phyloP scores from a whole-genome alignment of 1,284 basidiomycete species.

The Boletus mariae region DNA sequence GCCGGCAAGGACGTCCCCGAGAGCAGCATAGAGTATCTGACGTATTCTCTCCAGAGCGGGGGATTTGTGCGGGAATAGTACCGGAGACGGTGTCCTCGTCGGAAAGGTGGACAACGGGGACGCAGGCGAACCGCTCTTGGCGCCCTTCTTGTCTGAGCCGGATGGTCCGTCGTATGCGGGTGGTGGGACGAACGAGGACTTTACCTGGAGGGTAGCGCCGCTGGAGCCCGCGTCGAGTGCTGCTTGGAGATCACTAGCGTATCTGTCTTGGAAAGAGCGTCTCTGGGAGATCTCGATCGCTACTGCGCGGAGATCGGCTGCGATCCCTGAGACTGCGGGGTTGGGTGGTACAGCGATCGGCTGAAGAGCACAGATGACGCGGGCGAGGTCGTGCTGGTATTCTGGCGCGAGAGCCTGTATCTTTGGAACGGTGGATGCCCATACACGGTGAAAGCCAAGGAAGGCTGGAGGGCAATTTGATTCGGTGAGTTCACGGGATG shows the following conservation, averaged over 20 bases:
- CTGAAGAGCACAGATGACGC: conserved; percentile 65
- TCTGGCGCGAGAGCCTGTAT: conserved; percentile 64
- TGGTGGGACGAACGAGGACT: conserved; percentile 68
- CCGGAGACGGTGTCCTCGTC: conserved; percentile 40
- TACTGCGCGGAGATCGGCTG: conserved; percentile 71
- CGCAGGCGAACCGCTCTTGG: conserved; percentile 22
- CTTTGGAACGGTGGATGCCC: conserved; percentile 60
- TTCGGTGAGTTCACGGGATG: conserved; percentile 46
- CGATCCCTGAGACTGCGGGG: conserved; percentile 51
- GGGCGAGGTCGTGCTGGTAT: conserved; percentile 74
- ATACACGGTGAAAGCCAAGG: conserved; percentile 63
- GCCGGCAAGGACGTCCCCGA: conserved; percentile 62
- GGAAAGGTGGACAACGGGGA: conserved; percentile 30
- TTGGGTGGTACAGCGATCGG: conserved; percentile 39
- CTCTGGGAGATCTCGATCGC: conserved; percentile 79
- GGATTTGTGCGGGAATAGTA: conserved; percentile 49
- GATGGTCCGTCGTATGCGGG: conserved; percentile 55
- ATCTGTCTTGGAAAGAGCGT: conserved; percentile 76
- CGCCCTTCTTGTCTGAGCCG: conserved; percentile 23
- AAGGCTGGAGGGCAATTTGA: conserved; percentile 61
- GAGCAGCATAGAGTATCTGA: conserved; percentile 76
- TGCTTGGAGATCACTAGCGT: conserved; percentile 67
- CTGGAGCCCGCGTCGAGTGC: conserved; percentile 60
- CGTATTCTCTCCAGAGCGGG: conserved; percentile 73
- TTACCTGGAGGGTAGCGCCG: conserved; percentile 37